A percentile compares a stretch with the other conserved stretches of the same genome.
Conservation (phyloP, 768 basidiomycete species). For the Phanerochaete carnosa region DNA sequence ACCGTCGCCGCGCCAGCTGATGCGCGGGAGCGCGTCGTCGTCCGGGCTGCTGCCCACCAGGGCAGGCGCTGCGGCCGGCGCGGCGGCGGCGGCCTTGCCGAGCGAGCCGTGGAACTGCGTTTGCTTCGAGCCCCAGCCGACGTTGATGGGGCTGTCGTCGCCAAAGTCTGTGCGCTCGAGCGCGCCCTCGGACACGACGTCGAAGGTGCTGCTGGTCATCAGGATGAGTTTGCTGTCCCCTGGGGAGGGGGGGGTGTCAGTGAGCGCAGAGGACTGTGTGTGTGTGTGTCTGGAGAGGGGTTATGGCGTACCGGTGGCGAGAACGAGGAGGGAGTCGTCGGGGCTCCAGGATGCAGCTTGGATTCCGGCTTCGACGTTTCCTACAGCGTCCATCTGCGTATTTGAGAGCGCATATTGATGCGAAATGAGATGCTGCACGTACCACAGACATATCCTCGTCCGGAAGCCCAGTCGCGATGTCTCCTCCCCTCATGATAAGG, state of each 20-base stretch:
- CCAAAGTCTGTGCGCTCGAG: slow-evolving; percentile 79
- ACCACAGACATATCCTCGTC: slow-evolving; percentile 47
- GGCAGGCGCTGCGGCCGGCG: slow-evolving; percentile 43
- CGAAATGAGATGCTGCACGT: slow-evolving; percentile 19
- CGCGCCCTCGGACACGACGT: slow-evolving; percentile 77
- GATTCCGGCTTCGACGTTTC: slow-evolving; percentile 83
- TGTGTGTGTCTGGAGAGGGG: too few relatives aligned
- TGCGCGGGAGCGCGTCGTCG: slow-evolving; percentile 67
- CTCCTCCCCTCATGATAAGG: slow-evolving; percentile 72
- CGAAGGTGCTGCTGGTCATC: slow-evolving; percentile 85
- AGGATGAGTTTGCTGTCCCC: slow-evolving; percentile 78
- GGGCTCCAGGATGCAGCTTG: slow-evolving; percentile 86
- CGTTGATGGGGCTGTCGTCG: slow-evolving; percentile 89
- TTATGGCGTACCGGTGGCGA: slow-evolving; percentile 80
- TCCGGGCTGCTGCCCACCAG: slow-evolving; percentile 56
- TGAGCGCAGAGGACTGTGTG: neutral
- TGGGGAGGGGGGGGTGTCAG: slow-evolving; percentile 21
- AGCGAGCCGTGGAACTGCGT: slow-evolving; percentile 97
- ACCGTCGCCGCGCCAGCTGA: slow-evolving; percentile 95
- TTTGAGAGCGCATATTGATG: neutral
- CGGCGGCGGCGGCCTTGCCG: slow-evolving; percentile 83
- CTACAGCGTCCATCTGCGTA: slow-evolving; percentile 72
- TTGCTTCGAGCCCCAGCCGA: slow-evolving; percentile 96
- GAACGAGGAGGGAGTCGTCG: slow-evolving; percentile 81
- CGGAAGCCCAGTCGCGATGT: slow-evolving; percentile 69